Evolutionary conservation across 2,329 filamentous ascomycete genomes (phyloP), one percentile per base, ranked within the genome.

Genomic region (Paraconiothyrium sp.): DNA sequence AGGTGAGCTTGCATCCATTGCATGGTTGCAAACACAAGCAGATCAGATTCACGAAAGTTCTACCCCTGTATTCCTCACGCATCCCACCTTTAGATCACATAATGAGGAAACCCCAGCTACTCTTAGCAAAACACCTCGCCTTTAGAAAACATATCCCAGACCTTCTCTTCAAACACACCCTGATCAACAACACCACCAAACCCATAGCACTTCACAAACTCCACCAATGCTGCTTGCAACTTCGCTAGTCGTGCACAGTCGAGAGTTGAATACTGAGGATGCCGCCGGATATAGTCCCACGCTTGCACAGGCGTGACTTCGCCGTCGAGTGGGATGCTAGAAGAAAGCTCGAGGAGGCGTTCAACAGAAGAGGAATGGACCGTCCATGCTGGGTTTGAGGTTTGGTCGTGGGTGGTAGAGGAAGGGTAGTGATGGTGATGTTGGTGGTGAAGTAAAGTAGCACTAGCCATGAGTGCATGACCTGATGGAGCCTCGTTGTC

Each of bases 281-380:
- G 73, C 20, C 60, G 49, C 13, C 68, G 67, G 9, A 80, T 69
- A n/a, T 65, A 61, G 49, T 77, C 70, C 78, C 77, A 80, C 8
- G 74, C 77, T 57, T 80, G 78, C 1, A 80, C 72, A 0, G 78
- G 78, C 1, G 77, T 80, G 2, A 79, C 55, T 37, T 78, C 75
- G 14, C 55, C 55, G 7, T 61, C 57, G 4, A 70, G 67, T 35
- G 58, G 69, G 46, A 67, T 67, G 39, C 46, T 64, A 5, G n/a
- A 30, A 3, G 71, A 70, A 1, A 73, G 60, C 22, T 60, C 49
- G 7, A 74, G 58, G 0, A 75, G 65, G 16, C 60, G 63, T 13
- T 72, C 62, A 2, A 74, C 66, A 20, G 67, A 67, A 0, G 63
- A 37, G 16, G 63, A 35, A 11, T 70, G 59, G 1, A 67, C 59